A percentile compares a stretch with the other conserved stretches of the same genome.
Conservation (phyloP, 306 rosid species). For the Cicer chorassanicum region DNA sequence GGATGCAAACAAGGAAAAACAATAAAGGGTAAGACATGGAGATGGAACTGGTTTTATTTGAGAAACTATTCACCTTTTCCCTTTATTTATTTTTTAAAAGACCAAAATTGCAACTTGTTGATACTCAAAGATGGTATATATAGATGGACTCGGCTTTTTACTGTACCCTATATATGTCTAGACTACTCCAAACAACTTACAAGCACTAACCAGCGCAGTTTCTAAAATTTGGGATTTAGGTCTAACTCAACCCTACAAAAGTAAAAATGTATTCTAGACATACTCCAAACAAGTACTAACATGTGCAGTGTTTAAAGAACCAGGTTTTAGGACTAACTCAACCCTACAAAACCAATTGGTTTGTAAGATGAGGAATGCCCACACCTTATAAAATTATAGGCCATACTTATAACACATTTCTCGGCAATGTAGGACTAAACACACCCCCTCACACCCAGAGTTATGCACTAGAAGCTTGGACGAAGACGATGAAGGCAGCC, state of each 20-base stretch:
- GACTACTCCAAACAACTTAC: neutral
- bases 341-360: neutral
- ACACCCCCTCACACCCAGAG: neutral
- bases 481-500: neutral
- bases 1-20: constrained; percentile 19
- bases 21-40: constrained; percentile 10
- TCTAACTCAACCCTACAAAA: neutral
- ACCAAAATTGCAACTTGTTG: neutral
- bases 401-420: neutral
- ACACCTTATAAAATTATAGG: neutral
- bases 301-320: too few species aligned
- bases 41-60: neutral
- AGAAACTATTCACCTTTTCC: constrained; percentile 1
- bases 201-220: constrained; percentile 1
- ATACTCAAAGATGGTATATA: neutral
- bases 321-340: neutral
- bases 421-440: neutral
- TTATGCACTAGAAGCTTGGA: neutral
- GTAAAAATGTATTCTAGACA: too few species aligned
- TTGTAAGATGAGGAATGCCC: neutral
- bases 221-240: neutral
- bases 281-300: too few species aligned
- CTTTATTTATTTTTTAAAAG: neutral
- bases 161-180: neutral
- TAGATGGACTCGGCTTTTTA: neutral